These are phyloP conservation scores for Metarhizium album DNA, from an alignment of 2,329 filamentous ascomycete genomes.

Conservation along the genomic window DNA sequence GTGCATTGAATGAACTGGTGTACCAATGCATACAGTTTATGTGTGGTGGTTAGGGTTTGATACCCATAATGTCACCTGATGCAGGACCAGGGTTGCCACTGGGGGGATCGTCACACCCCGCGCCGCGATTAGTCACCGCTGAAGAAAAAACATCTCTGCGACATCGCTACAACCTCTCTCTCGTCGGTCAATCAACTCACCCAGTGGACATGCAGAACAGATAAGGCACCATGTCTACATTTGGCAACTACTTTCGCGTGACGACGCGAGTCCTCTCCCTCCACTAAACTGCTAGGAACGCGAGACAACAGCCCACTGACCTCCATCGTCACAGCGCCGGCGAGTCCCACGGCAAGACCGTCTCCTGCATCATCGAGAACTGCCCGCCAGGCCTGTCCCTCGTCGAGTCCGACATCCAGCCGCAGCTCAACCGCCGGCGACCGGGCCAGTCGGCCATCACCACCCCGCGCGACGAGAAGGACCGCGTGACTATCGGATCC, in stretches of 20 bases:
- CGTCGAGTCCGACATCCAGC: slow-evolving; percentile 81
- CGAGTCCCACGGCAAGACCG: slow-evolving; percentile 77
- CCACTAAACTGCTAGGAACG: slow-evolving; percentile 5
- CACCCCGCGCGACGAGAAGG: slow-evolving; percentile 87
- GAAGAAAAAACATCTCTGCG: slow-evolving; percentile 6
- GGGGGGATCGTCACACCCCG: background rate
- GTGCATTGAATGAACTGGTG: too few relatives aligned
- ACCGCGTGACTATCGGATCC: slow-evolving; percentile 83
- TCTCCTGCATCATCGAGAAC: slow-evolving; percentile 92
- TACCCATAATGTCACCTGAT: background rate
- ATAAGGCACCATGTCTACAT: slow-evolving; percentile 63
- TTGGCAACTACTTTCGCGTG: slow-evolving; percentile 71
- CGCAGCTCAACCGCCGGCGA: slow-evolving; percentile 81
- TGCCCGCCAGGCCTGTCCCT: slow-evolving; percentile 80
- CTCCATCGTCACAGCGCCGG: slow-evolving; percentile 27
- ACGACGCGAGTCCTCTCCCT: slow-evolving; percentile 53
- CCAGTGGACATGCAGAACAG: slow-evolving; percentile 7
- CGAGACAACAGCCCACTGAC: background rate
- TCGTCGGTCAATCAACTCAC: slow-evolving; percentile 6
- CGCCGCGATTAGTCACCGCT: slow-evolving; percentile 4
- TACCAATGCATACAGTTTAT: too few relatives aligned
- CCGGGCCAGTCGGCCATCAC: slow-evolving; percentile 86
- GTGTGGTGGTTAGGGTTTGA: too few relatives aligned
- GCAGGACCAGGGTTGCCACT: background rate
- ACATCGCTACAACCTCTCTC: slow-evolving; percentile 5